Base-by-base conservation (phyloP, 306 rosid species). In the Inga oerstediana region DNA sequence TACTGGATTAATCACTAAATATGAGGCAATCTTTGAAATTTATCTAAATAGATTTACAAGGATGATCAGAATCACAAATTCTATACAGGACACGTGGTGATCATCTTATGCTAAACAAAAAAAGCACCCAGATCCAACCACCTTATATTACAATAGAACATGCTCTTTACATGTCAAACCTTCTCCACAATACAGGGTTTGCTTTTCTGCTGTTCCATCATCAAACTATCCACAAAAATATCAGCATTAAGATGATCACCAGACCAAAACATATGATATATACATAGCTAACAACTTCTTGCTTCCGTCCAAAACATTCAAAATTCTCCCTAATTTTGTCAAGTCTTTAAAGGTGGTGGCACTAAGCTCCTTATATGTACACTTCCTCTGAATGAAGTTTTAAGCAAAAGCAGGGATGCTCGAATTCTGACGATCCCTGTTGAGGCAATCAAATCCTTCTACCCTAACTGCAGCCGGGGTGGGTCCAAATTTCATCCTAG, bases 381-480 rank as follows among this genome's bases (percentile, higher is more conserved):
- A 94, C 83, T 89, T 90, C 75, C 77, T 80, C 86, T 41, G 81
- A 72, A 72, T 85, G 88, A 71, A 78, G 81, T 90, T 30, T 86
- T 88, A 94, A 13, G 97, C 98, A 61, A 94, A 78, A 51, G 91
- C 92, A 78, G 94, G 88, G 92, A 92, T 87, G 88, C 98, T 83
- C 3, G 98, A 94, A 89, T 87, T 94, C 85, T 90, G 96, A 85
- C 89, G 83, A 88, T 94, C 98, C 94, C 91, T 89, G 75, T 84
- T 90, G 80, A 90, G 98, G 80, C 97, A 92, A 81, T 94, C 97
- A 10, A 94, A 94, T 80, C 98, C 98, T 85, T 94, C 98, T 88
- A 94, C 92, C 89, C 98, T 94, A 94, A 92, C 98, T 35, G 92
- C 86, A n/a, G 94, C 94, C 1, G 96, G 96, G 80, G 91, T 92